Conservation (phyloP, 2,329 filamentous ascomycete species). For the Xylariaceae sp. region DNA sequence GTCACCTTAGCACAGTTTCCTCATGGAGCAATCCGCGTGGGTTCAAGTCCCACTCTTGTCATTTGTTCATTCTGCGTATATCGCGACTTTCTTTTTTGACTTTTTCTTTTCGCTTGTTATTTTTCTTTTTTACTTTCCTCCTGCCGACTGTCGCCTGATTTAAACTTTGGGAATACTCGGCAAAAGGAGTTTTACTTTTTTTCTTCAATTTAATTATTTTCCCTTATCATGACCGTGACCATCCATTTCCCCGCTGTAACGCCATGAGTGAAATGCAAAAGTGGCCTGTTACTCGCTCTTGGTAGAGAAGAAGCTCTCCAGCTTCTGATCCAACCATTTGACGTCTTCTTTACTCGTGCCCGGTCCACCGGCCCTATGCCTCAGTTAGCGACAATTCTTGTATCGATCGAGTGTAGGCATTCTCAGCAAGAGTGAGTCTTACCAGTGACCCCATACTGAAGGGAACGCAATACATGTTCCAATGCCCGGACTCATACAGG, state of each 20-base stretch:
- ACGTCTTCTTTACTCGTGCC: constrained; percentile 66
- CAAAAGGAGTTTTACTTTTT: too few relatives aligned
- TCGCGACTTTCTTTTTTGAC: too few relatives aligned
- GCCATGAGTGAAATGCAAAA: neutral
- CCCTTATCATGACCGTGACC: neutral
- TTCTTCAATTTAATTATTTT: too few relatives aligned
- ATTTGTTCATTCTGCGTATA: neutral
- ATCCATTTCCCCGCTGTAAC: neutral
- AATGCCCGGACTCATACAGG: constrained; percentile 35
- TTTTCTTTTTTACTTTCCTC: too few relatives aligned
- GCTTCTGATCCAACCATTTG: constrained; percentile 62
- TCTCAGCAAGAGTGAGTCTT: constrained; percentile 1
- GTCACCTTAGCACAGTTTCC: constrained; percentile 28
- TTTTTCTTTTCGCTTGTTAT: too few relatives aligned
- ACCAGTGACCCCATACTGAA: constrained; percentile 41
- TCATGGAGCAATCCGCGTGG: constrained; percentile 36
- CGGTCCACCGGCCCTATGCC: constrained; percentile 57
- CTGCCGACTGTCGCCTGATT: too few relatives aligned
- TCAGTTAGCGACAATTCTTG: neutral
- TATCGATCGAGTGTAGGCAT: neutral
- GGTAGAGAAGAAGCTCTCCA: constrained; percentile 42
- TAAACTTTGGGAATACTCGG: too few relatives aligned
- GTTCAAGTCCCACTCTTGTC: constrained; percentile 38
- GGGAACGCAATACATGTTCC: constrained; percentile 36
- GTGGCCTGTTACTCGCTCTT: neutral